phyloP scores from a whole-genome alignment of 129 eudicot species.

The Oenanthe sinensis region DNA sequence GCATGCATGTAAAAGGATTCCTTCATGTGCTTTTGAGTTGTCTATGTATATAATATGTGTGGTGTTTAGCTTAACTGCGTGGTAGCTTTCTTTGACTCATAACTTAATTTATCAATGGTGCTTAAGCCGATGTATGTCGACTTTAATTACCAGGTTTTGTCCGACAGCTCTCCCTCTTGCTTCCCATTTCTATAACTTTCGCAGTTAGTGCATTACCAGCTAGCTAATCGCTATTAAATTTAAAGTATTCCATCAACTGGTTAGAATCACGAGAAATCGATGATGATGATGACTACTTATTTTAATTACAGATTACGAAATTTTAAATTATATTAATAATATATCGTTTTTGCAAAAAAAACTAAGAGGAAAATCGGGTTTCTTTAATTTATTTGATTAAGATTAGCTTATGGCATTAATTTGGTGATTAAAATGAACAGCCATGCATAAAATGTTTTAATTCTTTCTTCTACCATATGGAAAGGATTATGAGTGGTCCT shows the following conservation, averaged over 20 bases:
- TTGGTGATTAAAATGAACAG: neutral
- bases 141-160: conserved; percentile 20
- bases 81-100: conserved; percentile 12
- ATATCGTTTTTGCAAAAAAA: no score
- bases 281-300: no score
- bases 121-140: conserved; percentile 20
- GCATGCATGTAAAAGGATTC: conserved; percentile 16
- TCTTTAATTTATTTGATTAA: neutral
- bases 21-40: conserved; percentile 15
- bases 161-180: conserved; percentile 36
- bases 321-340: no score
- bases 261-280: no score
- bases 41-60: neutral
- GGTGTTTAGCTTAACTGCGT: neutral
- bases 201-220: conserved; percentile 19
- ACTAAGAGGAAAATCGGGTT: no score
- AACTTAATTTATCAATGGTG: neutral
- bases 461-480: neutral
- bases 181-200: conserved; percentile 34
- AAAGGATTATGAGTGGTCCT: neutral
- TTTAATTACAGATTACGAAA: no score
- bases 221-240: conserved; percentile 23
- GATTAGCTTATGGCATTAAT: neutral
- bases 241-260: neutral
- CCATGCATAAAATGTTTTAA: neutral